These are phyloP conservation scores for Haplographium delicatum DNA, from an alignment of 495 filamentous ascomycete species.

Conservation along the genomic window DNA sequence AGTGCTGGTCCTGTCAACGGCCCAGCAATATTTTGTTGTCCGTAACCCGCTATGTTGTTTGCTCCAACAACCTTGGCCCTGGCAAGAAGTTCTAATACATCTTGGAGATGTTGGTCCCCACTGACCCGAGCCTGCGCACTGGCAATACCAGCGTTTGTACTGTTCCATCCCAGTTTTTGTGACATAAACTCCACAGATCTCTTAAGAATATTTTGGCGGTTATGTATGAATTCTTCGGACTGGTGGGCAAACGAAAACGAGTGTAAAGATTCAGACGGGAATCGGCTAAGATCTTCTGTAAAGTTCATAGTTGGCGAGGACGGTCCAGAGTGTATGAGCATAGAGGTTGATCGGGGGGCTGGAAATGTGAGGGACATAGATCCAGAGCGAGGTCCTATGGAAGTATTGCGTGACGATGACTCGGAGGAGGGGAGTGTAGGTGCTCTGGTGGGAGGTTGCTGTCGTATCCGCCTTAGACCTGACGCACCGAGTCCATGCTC, in stretches of 20 bases:
- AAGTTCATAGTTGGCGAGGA: slow-evolving; percentile 63
- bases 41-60: slow-evolving; percentile 37
- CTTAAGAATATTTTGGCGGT: slow-evolving; percentile 87
- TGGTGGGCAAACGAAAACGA: slow-evolving; percentile 98
- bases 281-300: slow-evolving; percentile 83
- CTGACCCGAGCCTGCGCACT: slow-evolving; percentile 76
- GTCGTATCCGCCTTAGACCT: slow-evolving; percentile 88
- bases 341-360: slow-evolving; percentile 28
- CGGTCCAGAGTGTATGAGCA: slow-evolving; percentile 39
- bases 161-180: slow-evolving; percentile 79
- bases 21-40: slow-evolving; percentile 39
- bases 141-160: slow-evolving; percentile 56
- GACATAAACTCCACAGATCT: slow-evolving; percentile 96
- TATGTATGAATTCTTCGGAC: slow-evolving; percentile 86
- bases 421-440: slow-evolving; percentile 56
- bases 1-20: slow-evolving; percentile 74
- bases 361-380: slow-evolving; percentile 53
- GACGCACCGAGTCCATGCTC: slow-evolving; percentile 58
- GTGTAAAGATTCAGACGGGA: slow-evolving; percentile 93
- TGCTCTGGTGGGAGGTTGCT: slow-evolving; percentile 61
- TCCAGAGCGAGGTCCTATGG: slow-evolving; percentile 55
- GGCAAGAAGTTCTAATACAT: slow-evolving; percentile 82
- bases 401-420: slow-evolving; percentile 55
- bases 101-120: slow-evolving; percentile 82
- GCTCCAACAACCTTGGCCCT: slow-evolving; percentile 68